These are phyloP conservation scores for Podila minutissima DNA, from an alignment of 192 early-diverging fungal genomes.

Conservation along the genomic window DNA sequence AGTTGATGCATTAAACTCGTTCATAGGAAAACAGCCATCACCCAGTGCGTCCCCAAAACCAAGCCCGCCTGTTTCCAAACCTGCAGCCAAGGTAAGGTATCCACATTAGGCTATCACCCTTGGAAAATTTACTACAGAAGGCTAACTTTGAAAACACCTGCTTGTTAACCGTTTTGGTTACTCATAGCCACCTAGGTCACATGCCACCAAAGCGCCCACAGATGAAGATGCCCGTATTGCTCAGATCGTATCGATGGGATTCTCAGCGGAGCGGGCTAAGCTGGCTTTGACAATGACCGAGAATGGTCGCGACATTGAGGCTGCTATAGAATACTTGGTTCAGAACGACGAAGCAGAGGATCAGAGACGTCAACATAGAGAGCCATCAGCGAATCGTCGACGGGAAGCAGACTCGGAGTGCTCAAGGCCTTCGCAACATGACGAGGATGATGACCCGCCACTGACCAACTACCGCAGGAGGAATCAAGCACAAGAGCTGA, in stretches of 20 bases:
- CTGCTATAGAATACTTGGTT: conserved; percentile 61
- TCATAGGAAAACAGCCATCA: conserved; percentile 41
- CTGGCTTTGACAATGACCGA: conserved; percentile 76
- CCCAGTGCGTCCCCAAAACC: conserved; percentile 6
- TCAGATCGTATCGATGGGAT: conserved; percentile 85
- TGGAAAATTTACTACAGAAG: too few relatives aligned
- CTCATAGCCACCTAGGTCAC: not conserved
- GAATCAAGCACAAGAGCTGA: conserved; percentile 18
- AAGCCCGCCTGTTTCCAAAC: conserved; percentile 23
- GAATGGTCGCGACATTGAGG: conserved; percentile 66
- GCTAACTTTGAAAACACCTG: too few relatives aligned
- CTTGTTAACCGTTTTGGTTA: too few relatives aligned
- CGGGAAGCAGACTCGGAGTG: too few relatives aligned
- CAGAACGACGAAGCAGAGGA: conserved; percentile 50
- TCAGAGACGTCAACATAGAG: conserved; percentile 1
- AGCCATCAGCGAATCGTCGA: conserved; percentile 12
- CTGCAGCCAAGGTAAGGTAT: not conserved
- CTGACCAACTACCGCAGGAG: conserved; percentile 32
- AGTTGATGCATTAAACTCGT: conserved; percentile 30
- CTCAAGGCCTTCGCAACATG: not conserved
- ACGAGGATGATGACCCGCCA: conserved; percentile 27
- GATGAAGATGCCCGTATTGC: conserved; percentile 66
- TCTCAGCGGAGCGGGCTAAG: conserved; percentile 69
- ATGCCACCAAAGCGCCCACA: conserved; percentile 3
- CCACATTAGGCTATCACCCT: not conserved